Evolutionary conservation across 1,284 basidiomycete species (phyloP).

Genomic region (Boletus sp.): DNA sequence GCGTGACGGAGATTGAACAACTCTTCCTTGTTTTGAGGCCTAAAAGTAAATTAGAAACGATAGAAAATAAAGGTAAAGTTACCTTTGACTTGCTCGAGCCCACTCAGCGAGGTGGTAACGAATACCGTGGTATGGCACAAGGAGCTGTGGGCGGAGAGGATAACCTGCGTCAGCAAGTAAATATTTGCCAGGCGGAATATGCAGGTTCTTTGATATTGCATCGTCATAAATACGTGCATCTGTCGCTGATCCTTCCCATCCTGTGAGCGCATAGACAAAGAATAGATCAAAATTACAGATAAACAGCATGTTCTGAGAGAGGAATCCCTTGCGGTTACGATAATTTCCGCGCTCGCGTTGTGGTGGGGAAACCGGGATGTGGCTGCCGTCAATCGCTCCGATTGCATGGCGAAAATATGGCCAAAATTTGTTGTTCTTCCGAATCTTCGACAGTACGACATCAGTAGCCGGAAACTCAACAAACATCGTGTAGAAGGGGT

Average conservation of each 20-base stretch:
- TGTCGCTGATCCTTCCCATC: background rate
- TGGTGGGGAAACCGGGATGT: background rate
- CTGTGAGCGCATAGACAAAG: background rate
- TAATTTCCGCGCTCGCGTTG: too few species aligned
- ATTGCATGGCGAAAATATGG: too few species aligned
- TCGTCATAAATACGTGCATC: too few species aligned
- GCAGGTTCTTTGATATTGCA: too few species aligned
- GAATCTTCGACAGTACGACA: too few species aligned
- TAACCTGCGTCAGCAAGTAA: background rate
- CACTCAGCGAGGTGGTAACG: constrained; percentile 14
- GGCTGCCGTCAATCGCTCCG: background rate
- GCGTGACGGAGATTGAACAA: constrained; percentile 48
- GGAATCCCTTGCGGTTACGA: background rate
- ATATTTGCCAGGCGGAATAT: background rate
- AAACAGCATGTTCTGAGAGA: background rate
- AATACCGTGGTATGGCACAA: constrained; percentile 7
- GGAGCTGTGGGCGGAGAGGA: too few species aligned
- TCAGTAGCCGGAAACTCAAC: too few species aligned
- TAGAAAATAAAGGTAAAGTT: too few species aligned
- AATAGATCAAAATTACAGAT: background rate
- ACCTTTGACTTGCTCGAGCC: background rate
- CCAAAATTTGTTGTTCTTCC: too few species aligned
- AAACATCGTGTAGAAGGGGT: too few species aligned
- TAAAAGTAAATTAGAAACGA: too few species aligned
- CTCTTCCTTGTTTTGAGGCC: constrained; percentile 25